phyloP scores from a whole-genome alignment of 441 rosid species.

The Erysimum pusillum region DNA sequence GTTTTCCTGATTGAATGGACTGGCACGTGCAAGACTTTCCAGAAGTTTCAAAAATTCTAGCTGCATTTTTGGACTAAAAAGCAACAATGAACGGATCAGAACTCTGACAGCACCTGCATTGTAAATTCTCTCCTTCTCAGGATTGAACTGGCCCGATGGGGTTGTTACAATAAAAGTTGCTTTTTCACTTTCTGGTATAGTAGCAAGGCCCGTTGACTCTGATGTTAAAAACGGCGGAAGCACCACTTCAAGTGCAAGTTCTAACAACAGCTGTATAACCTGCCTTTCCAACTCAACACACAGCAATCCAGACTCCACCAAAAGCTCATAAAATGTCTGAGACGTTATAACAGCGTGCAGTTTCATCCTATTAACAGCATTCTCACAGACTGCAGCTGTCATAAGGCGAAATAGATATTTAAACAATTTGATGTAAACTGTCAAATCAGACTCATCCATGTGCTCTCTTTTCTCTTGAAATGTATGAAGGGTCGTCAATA shows the following conservation, averaged over 20 bases:
- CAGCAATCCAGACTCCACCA: conserved; percentile 95
- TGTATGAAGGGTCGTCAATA: conserved; percentile 92
- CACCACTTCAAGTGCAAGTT: conserved; percentile 97
- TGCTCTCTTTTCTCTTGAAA: conserved; percentile 76
- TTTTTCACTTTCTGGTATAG: conserved; percentile 60
- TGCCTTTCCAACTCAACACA: conserved; percentile 96
- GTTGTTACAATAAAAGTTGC: conserved; percentile 64
- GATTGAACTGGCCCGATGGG: conserved; percentile 74
- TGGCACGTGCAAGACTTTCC: conserved; percentile 89
- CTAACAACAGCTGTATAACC: conserved; percentile 90
- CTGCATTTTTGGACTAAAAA: conserved; percentile 96
- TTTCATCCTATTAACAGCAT: conserved; percentile 87
- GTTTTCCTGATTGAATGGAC: conserved; percentile 96
- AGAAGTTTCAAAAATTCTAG: conserved; percentile 84
- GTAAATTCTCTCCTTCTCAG: conserved; percentile 85
- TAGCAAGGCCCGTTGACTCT: conserved; percentile 58
- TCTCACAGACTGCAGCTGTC: conserved; percentile 90
- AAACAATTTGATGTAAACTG: conserved; percentile 74
- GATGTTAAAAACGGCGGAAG: conserved; percentile 87
- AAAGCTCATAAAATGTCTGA: conserved; percentile 95
- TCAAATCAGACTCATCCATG: conserved; percentile 66
- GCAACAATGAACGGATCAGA: conserved; percentile 89
- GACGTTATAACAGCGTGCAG: conserved; percentile 85
- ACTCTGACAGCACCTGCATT: conserved; percentile 95
- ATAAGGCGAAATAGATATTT: conserved; percentile 90